These are phyloP conservation scores for Arthroderma sp. DNA, from an alignment of 2,329 filamentous ascomycete genomes.

Conservation along the genomic window DNA sequence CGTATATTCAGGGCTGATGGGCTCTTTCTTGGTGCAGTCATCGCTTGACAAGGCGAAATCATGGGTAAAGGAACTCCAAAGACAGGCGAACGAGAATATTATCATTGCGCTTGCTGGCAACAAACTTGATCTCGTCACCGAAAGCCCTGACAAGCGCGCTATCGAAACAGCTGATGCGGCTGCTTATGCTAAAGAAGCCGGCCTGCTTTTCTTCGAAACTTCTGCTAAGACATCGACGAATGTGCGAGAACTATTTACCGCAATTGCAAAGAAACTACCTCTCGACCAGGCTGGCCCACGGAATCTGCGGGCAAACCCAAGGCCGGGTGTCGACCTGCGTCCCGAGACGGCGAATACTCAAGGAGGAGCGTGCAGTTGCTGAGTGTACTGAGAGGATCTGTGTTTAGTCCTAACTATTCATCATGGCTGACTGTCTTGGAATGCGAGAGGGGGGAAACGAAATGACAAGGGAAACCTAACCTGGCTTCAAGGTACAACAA, in stretches of 20 bases:
- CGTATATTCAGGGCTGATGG: conserved; percentile 2
- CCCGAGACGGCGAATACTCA: conserved; percentile 50
- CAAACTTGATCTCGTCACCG: conserved; percentile 90
- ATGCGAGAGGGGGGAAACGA: not conserved
- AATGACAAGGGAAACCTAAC: not conserved
- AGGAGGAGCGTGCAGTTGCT: conserved; percentile 53
- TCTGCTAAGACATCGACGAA: conserved; percentile 97
- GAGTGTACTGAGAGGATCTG: conserved; percentile 18
- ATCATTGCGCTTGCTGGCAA: conserved; percentile 97
- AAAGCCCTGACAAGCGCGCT: conserved; percentile 90
- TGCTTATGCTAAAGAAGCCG: conserved; percentile 86
- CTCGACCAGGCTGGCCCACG: conserved; percentile 91
- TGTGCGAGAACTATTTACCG: conserved; percentile 88
- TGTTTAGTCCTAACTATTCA: not conserved
- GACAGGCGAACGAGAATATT: conserved; percentile 98
- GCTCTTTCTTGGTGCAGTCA: conserved; percentile 47
- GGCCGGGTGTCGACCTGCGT: conserved; percentile 55
- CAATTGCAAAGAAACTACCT: conserved; percentile 93
- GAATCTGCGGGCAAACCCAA: conserved; percentile 57
- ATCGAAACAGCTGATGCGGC: conserved; percentile 82
- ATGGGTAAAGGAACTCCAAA: conserved; percentile 97
- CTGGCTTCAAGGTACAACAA: not conserved
- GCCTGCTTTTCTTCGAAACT: conserved; percentile 94
- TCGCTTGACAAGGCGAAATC: conserved; percentile 98
- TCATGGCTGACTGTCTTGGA: not conserved